These are phyloP conservation scores for Sinapis alba DNA, from an alignment of 441 rosid genomes.

Conservation along the genomic window DNA sequence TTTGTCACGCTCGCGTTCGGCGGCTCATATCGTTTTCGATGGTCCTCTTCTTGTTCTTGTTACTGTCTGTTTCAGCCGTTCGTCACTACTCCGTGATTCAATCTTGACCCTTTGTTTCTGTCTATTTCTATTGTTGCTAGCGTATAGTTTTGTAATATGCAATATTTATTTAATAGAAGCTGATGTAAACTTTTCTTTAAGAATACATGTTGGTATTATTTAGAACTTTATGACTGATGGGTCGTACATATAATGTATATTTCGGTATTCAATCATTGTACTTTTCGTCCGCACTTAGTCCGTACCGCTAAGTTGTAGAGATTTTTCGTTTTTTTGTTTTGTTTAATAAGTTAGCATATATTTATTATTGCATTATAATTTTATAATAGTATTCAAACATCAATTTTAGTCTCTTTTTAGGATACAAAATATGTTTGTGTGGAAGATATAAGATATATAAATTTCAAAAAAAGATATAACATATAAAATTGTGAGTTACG, in stretches of 20 bases:
- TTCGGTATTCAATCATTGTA: not conserved
- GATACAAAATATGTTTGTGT: not conserved
- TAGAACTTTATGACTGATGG: not conserved
- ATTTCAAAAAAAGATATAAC: not conserved
- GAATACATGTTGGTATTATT: not conserved
- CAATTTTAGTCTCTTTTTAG: not conserved
- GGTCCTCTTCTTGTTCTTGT: constrained; percentile 17
- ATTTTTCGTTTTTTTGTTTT: not conserved
- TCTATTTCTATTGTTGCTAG: not conserved
- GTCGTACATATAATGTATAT: constrained; percentile 3
- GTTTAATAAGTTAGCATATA: not conserved
- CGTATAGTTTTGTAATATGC: not conserved
- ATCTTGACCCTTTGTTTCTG: constrained; percentile 6
- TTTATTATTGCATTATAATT: not conserved
- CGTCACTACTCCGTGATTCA: not conserved
- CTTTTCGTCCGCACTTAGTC: not conserved
- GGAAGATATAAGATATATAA: not conserved
- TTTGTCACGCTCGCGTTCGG: constrained; percentile 7
- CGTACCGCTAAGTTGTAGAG: not conserved
- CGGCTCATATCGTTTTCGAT: constrained; percentile 25
- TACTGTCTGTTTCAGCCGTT: constrained; percentile 12
- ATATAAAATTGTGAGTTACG: not conserved
- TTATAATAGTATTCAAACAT: not conserved
- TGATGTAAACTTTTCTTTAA: not conserved
- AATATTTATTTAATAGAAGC: not conserved